Evolutionary conservation across 495 filamentous ascomycete genomes (phyloP).

Genomic region (Copromyces sp.): DNA sequence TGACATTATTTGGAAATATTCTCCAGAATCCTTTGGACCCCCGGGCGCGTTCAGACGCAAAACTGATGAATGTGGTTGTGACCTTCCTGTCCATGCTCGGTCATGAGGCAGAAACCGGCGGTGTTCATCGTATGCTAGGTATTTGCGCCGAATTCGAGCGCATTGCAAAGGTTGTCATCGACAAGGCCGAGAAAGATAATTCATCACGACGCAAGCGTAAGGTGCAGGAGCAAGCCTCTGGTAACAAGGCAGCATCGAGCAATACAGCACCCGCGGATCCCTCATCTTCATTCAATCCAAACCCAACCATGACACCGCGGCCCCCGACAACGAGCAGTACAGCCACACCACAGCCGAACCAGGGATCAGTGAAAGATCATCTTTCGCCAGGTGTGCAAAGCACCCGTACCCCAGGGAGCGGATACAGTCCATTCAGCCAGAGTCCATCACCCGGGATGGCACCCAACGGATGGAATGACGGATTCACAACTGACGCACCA

Average conservation of each 20-base stretch:
- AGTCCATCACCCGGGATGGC: conserved; percentile 22
- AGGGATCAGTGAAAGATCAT: conserved; percentile 19
- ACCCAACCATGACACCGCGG: conserved; percentile 22
- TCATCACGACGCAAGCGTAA: conserved; percentile 73
- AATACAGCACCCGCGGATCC: conserved; percentile 15
- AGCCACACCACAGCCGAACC: conserved; percentile 25
- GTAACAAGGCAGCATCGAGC: conserved; percentile 6
- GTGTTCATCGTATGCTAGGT: conserved; percentile 83
- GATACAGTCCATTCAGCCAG: conserved; percentile 25
- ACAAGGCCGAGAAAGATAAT: conserved; percentile 77
- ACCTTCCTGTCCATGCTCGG: conserved; percentile 67
- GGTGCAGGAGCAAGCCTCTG: conserved; percentile 37
- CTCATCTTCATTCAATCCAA: conserved; percentile 22
- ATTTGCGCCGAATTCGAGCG: conserved; percentile 92
- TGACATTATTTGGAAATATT: conserved; percentile 95
- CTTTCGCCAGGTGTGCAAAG: conserved; percentile 32
- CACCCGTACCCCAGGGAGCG: conserved; percentile 23
- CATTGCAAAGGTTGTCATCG: conserved; percentile 85
- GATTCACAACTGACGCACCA: conserved; percentile 9
- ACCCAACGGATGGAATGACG: conserved; percentile 22
- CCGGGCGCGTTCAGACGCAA: conserved; percentile 77
- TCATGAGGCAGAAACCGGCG: conserved; percentile 70
- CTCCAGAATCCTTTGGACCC: conserved; percentile 90
- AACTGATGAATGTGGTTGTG: conserved; percentile 85
- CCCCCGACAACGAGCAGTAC: conserved; percentile 22